A percentile compares a stretch with the other conserved stretches of the same genome.
phyloP scores from a whole-genome alignment of 306 rosid genomes.

The Cucurbita argyrosperma region DNA sequence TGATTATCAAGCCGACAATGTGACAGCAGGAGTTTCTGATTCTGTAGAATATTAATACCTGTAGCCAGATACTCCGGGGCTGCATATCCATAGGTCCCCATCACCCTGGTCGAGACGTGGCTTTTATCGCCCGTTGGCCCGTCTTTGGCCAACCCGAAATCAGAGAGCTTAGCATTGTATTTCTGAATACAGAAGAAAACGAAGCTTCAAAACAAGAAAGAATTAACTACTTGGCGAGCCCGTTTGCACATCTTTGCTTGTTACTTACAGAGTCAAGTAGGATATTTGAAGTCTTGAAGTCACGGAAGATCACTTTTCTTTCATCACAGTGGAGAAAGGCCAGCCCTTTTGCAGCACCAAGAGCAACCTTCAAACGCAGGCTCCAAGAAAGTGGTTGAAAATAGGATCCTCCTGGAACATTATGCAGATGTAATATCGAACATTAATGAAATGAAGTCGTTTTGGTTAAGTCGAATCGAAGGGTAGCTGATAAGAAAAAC shows the following conservation, averaged over 20 bases:
- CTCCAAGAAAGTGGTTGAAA: conserved; percentile 66
- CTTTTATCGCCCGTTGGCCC: conserved; percentile 59
- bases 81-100: conserved; percentile 51
- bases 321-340: conserved; percentile 46
- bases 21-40: background rate
- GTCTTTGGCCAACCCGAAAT: conserved; percentile 64
- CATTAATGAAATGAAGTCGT: no score
- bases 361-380: conserved; percentile 54
- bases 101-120: conserved; percentile 51
- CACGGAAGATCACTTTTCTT: conserved; percentile 47
- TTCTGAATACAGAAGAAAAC: conserved; percentile 22
- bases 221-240: background rate
- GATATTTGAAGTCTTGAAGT: conserved; percentile 54
- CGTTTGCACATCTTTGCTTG: background rate
- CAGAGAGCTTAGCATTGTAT: conserved; percentile 52
- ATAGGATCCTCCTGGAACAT: conserved; percentile 43
- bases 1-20: background rate
- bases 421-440: background rate
- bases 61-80: conserved; percentile 62
- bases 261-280: conserved; percentile 49
- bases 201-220: background rate
- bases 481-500: background rate
- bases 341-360: conserved; percentile 63
- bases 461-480: background rate
- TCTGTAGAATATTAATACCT: conserved; percentile 19